Evolutionary conservation across 805 yeast genomes (phyloP).

Genomic region (Lachancea kluyveri): DNA sequence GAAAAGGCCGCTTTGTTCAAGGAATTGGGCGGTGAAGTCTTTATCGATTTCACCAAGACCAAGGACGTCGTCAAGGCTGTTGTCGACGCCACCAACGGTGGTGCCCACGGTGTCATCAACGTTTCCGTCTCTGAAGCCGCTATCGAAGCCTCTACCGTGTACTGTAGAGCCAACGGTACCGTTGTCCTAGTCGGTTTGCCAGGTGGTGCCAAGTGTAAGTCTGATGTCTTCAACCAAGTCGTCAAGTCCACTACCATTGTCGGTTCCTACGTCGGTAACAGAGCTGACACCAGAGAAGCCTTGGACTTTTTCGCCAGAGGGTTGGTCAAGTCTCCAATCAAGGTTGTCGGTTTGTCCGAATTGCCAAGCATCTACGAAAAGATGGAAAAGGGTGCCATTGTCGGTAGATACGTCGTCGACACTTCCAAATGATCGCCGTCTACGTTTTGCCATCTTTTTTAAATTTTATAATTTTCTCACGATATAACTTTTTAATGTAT

Average conservation of each 20-base stretch:
- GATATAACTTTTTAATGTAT: too few relatives aligned
- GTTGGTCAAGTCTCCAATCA: conserved; percentile 64
- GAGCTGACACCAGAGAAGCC: conserved; percentile 56
- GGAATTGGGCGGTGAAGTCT: conserved; percentile 58
- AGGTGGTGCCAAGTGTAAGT: conserved; percentile 41
- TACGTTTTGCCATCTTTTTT: too few relatives aligned
- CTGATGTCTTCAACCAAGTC: conserved; percentile 44
- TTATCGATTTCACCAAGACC: conserved; percentile 51
- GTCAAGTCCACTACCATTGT: conserved; percentile 41
- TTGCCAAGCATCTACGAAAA: conserved; percentile 61
- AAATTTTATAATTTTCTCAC: too few relatives aligned
- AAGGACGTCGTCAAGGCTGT: conserved; percentile 51
- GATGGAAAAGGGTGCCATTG: conserved; percentile 80
- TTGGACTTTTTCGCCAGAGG: conserved; percentile 70
- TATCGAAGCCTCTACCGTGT: conserved; percentile 52
- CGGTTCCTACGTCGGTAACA: conserved; percentile 48
- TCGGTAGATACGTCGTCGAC: conserved; percentile 86
- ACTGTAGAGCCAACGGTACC: conserved; percentile 54
- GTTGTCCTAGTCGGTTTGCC: conserved; percentile 59
- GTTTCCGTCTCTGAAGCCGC: conserved; percentile 70
- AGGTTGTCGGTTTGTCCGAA: conserved; percentile 68
- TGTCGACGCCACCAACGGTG: conserved; percentile 56
- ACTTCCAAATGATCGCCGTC: conserved; percentile 46
- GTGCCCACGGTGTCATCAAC: conserved; percentile 71
- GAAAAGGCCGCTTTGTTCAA: conserved; percentile 50